Percentiles rank a stretch among this genome's conserved stretches.
phyloP scores from a whole-genome alignment of 192 early-diverging fungal genomes.

The Coemansia sp. region DNA sequence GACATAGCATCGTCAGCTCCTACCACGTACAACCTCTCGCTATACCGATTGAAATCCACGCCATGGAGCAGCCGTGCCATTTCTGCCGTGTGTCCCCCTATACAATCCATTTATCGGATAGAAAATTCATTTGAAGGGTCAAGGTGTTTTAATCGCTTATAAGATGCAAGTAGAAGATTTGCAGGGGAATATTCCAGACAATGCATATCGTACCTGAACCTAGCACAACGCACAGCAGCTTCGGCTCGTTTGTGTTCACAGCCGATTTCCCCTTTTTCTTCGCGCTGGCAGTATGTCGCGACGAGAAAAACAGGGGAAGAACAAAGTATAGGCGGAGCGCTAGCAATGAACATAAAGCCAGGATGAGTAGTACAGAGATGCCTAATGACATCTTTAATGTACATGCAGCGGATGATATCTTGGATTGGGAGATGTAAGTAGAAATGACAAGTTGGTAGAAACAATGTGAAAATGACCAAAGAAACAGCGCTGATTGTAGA shows the following conservation, averaged over 20 bases:
- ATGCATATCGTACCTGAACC: conserved; percentile 26
- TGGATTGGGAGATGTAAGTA: neutral
- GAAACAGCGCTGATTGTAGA: neutral
- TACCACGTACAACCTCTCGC: conserved; percentile 72
- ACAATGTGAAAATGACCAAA: neutral
- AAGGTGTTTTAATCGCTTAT: neutral
- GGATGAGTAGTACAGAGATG: conserved; percentile 2
- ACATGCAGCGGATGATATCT: neutral
- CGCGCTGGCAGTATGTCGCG: conserved; percentile 5
- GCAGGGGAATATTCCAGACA: neutral
- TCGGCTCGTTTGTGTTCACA: conserved; percentile 6
- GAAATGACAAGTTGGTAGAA: neutral
- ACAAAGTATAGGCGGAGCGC: conserved; percentile 36
- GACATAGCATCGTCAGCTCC: conserved; percentile 68
- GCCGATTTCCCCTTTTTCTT: conserved; percentile 34
- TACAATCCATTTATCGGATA: conserved; percentile 31
- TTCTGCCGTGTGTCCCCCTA: conserved; percentile 89
- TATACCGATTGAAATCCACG: conserved; percentile 64
- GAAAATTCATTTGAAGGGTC: neutral
- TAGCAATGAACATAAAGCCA: conserved; percentile 11
- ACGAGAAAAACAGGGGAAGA: conserved; percentile 29
- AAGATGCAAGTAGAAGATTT: too few relatives aligned
- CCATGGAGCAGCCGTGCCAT: conserved; percentile 76
- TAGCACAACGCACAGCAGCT: conserved; percentile 43
- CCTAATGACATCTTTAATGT: neutral